A percentile compares a stretch with the other conserved stretches of the same genome.
Evolutionary conservation across 2,329 filamentous ascomycete genomes (phyloP).

Genomic region (Aureobasidium pullulans): DNA sequence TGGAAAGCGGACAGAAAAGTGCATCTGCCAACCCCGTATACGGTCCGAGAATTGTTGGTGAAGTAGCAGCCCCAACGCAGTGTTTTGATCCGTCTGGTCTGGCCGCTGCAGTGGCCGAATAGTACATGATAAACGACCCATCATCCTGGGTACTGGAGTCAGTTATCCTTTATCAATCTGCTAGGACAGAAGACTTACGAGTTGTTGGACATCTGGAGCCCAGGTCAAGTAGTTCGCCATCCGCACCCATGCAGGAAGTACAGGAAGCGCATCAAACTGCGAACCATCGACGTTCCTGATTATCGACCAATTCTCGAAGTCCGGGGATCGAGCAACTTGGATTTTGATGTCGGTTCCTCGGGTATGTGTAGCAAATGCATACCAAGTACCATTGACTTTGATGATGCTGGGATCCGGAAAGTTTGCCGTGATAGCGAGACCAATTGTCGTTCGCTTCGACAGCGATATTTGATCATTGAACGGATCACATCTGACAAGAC

Average conservation of each 20-base stretch:
- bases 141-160: constrained; percentile 16
- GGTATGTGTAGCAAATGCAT: constrained; percentile 45
- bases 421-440: constrained; percentile 13
- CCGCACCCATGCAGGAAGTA: constrained; percentile 45
- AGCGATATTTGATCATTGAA: not conserved
- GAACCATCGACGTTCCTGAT: constrained; percentile 34
- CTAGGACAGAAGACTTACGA: constrained; percentile 23
- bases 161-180: not conserved
- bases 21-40: constrained; percentile 19
- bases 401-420: constrained; percentile 45
- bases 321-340: constrained; percentile 46
- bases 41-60: constrained; percentile 21
- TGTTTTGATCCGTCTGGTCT: constrained; percentile 20
- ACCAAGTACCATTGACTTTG: constrained; percentile 44
- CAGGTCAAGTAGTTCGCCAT: constrained; percentile 47
- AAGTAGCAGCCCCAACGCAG: constrained; percentile 25
- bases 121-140: constrained; percentile 25
- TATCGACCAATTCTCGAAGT: constrained; percentile 43
- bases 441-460: constrained; percentile 11
- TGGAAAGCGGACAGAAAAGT: constrained; percentile 22
- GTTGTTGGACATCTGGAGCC: constrained; percentile 53
- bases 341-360: constrained; percentile 42
- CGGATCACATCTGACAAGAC: not conserved
- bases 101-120: constrained; percentile 22
- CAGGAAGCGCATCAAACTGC: constrained; percentile 47